Percentiles rank a stretch among this genome's conserved stretches.
These are phyloP conservation scores for Alternaria brassicae DNA, from an alignment of 2,329 filamentous ascomycete genomes.

Conservation along the genomic window DNA sequence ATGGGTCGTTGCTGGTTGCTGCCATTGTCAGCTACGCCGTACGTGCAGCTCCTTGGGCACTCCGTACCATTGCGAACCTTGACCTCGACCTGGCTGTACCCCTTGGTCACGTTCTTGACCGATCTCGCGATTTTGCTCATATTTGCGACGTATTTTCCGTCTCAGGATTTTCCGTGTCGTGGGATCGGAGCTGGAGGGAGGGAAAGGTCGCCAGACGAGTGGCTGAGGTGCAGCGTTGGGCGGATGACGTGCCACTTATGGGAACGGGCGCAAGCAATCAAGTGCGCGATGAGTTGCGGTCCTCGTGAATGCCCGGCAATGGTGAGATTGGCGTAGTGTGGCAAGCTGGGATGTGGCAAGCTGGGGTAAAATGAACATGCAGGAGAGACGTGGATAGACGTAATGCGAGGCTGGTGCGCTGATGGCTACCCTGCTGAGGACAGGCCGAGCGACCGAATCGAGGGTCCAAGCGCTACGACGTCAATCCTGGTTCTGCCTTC, in stretches of 20 bases:
- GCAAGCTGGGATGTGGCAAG: conserved; percentile 14
- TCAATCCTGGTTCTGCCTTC: conserved; percentile 7
- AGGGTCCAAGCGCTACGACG: conserved; percentile 19
- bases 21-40: conserved; percentile 37
- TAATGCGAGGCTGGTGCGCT: conserved; percentile 20
- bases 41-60: neutral
- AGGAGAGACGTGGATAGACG: conserved; percentile 17
- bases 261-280: conserved; percentile 13
- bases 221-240: conserved; percentile 16
- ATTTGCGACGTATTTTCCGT: conserved; percentile 34
- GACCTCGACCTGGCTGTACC: conserved; percentile 94
- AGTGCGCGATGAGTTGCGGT: neutral
- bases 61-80: conserved; percentile 69
- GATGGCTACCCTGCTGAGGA: conserved; percentile 13
- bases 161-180: neutral
- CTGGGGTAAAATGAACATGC: conserved; percentile 14
- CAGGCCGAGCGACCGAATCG: conserved; percentile 16
- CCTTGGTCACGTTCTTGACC: conserved; percentile 99
- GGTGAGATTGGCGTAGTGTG: conserved; percentile 5
- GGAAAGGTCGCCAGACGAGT: conserved; percentile 17
- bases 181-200: conserved; percentile 13
- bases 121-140: conserved; percentile 99
- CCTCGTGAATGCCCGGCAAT: conserved; percentile 3
- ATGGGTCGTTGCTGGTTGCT: conserved; percentile 99
- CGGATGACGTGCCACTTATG: conserved; percentile 17